Percentiles rank a stretch among this genome's conserved stretches.
Evolutionary conservation across 805 yeast species (phyloP).

Genomic region (Cyberlindnera mississippiensis): DNA sequence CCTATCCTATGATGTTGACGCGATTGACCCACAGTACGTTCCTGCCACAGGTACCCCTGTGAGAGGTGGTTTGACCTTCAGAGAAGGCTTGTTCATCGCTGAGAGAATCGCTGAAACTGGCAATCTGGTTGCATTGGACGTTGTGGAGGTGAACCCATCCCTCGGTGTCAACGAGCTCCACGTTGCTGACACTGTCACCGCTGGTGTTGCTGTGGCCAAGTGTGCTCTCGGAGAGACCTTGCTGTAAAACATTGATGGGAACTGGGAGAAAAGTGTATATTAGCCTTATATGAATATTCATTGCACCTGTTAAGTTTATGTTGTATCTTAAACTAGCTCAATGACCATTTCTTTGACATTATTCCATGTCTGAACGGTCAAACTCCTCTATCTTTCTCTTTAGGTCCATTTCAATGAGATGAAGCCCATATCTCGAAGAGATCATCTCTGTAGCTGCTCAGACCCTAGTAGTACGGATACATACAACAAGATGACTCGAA

Average conservation of each 20-base stretch:
- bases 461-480: no score
- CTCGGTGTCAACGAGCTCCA: constrained; percentile 76
- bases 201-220: constrained; percentile 87
- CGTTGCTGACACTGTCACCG: constrained; percentile 77
- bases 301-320: no score
- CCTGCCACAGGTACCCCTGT: constrained; percentile 99
- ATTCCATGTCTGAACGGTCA: no score
- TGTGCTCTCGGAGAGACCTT: constrained; percentile 94
- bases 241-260: constrained; percentile 18
- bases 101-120: constrained; percentile 92
- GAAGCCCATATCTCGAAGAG: no score
- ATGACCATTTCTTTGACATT: no score
- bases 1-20: constrained; percentile 93
- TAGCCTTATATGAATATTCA: neutral
- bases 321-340: no score
- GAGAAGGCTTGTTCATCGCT: constrained; percentile 90
- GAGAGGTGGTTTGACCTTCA: constrained; percentile 88
- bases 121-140: constrained; percentile 80
- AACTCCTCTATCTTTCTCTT: no score
- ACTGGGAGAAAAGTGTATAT: no score
- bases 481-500: no score
- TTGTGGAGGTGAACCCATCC: constrained; percentile 91
- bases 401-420: no score
- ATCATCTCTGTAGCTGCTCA: no score
- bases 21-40: constrained; percentile 89